Base-by-base conservation (phyloP, 208 protist species). In the Trypanosoma melophagium region DNA sequence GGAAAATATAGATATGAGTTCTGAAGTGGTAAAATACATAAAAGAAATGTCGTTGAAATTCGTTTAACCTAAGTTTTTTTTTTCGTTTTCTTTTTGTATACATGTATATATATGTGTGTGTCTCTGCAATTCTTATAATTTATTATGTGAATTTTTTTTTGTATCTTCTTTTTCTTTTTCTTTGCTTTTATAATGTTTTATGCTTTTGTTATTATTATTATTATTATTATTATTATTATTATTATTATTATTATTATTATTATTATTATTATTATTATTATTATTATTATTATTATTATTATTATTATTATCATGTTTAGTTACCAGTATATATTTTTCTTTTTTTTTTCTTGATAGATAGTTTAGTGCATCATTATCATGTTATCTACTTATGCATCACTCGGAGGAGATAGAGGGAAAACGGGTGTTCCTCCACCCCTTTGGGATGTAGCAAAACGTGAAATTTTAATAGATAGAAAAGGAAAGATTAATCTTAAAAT, bases 1-100 rank as follows among this genome's bases (percentile, higher is more conserved):
- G 0, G 65, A 83, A 9, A 78, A 83, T 51, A 70, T 94, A 31
- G 69, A 77, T 21, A 21, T 78, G 17, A 78, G 86, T 58, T 17
- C 13, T 0, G 40, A 47, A 12, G 22, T 77, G 9, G 31, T 80
- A 4, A 40, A 79, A 57, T 45, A 71, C 50, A 69, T 95, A 22
- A 56, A 79, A 19, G 45, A 28, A 38, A 74, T 74, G 47, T 74
- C 89, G 21, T 63, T 60, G 7, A 84, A 56, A 24, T 95, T 89
- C 71, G 44, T 89, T 3, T 93, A 80, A 78, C n/a, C 35, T 41
- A 28, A 5, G 13, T 53, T 3, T 35, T 16, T 45, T 47, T 50
- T 50, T 50, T 60, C n/a, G 10, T 51, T 68, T 7, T n/a, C 66
- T 16, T 57, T 24, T 8, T 31, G 21, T 22, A 4, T 47, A 51